Conservation (phyloP, 2,329 filamentous ascomycete species). For the Botrytis porri region DNA sequence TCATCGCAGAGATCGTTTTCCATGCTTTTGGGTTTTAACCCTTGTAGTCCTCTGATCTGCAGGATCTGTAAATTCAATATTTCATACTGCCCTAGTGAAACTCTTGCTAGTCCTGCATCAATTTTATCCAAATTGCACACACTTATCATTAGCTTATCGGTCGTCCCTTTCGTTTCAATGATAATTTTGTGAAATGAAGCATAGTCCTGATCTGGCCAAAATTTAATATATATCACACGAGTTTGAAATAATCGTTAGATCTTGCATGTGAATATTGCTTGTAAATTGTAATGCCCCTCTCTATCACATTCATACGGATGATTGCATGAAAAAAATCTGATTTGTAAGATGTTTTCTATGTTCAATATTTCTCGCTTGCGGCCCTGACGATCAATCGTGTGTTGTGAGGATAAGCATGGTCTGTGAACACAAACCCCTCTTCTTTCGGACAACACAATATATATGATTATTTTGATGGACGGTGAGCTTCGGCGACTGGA, state of each 20-base stretch:
- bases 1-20: not conserved
- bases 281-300: not conserved
- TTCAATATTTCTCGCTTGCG: conserved; percentile 11
- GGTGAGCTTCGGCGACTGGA: not conserved
- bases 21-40: conserved; percentile 8
- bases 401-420: conserved; percentile 10
- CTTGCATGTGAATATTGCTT: conserved; percentile 1
- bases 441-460: not conserved
- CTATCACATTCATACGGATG: not conserved
- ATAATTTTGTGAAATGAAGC: conserved; percentile 15
- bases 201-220: conserved; percentile 8
- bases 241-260: conserved; percentile 17
- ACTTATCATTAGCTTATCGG: conserved; percentile 17
- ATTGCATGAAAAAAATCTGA: conserved; percentile 3
- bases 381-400: conserved; percentile 15
- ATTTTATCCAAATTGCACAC: conserved; percentile 19
- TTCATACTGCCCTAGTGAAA: conserved; percentile 19
- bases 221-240: conserved; percentile 19
- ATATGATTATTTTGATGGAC: not conserved
- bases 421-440: conserved; percentile 18
- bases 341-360: conserved; percentile 5
- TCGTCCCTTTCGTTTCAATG: conserved; percentile 8
- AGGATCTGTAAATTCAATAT: conserved; percentile 30
- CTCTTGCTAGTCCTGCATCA: conserved; percentile 14
- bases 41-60: conserved; percentile 21